Percentiles rank a stretch among this genome's conserved stretches.
These are phyloP conservation scores for Hirschioporus abietinus DNA, from an alignment of 768 basidiomycete species.

Conservation along the genomic window DNA sequence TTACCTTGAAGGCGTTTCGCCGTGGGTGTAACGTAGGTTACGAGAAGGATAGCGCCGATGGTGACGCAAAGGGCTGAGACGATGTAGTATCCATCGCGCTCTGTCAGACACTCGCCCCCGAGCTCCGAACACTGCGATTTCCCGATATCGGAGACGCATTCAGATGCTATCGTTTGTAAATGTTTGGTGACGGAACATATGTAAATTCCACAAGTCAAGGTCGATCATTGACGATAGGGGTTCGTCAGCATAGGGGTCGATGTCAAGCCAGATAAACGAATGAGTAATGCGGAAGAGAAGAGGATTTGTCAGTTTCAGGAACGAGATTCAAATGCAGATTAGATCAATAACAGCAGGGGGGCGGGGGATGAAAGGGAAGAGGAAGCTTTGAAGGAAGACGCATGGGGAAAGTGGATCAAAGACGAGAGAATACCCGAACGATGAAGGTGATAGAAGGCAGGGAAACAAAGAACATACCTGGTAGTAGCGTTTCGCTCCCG, in stretches of 20 bases:
- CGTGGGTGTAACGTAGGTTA: conserved; percentile 77
- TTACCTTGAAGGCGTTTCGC: conserved; percentile 82
- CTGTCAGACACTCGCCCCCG: conserved; percentile 75
- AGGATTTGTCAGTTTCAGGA: neutral
- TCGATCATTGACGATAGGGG: neutral
- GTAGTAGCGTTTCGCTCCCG: conserved; percentile 42
- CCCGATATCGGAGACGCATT: conserved; percentile 92
- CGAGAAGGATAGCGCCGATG: conserved; percentile 68
- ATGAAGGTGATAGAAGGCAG: neutral
- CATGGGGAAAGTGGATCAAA: neutral
- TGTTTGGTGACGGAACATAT: no score
- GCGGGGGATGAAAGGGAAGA: neutral
- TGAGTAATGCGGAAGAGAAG: no score
- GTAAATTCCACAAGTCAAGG: no score
- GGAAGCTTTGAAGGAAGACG: neutral
- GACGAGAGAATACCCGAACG: neutral
- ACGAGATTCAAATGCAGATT: neutral
- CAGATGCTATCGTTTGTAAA: conserved; percentile 45
- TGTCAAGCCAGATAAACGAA: neutral
- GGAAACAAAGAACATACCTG: conserved; percentile 37
- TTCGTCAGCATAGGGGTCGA: neutral
- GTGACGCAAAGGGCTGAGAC: conserved; percentile 74
- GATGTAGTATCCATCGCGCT: conserved; percentile 89
- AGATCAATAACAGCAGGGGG: neutral
- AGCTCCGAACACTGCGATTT: conserved; percentile 70